Evolutionary conservation across 805 yeast genomes (phyloP).

Genomic region (Priceomyces haplophilus): DNA sequence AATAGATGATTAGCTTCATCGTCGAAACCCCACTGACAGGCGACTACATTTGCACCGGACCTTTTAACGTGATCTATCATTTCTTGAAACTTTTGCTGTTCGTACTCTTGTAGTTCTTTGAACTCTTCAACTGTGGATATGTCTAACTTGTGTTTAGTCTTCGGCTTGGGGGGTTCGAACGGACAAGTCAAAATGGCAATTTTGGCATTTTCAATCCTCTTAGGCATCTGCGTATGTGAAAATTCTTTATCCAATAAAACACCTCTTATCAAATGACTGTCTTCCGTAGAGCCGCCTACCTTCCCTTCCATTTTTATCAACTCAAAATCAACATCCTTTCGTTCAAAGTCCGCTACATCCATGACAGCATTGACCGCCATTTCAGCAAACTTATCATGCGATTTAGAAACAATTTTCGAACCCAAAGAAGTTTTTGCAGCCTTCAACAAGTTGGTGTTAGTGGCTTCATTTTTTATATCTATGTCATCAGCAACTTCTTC

Average conservation of each 20-base stretch:
- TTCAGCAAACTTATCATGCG: constrained; percentile 88
- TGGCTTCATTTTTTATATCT: constrained; percentile 45
- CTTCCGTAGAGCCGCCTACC: constrained; percentile 90
- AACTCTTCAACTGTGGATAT: constrained; percentile 93
- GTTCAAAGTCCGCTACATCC: constrained; percentile 84
- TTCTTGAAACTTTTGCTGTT: constrained; percentile 82
- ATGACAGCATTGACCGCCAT: constrained; percentile 97
- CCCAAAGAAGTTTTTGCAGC: constrained; percentile 96
- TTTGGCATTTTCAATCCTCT: constrained; percentile 69
- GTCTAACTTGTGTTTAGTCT: constrained; percentile 95
- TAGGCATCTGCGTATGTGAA: constrained; percentile 98
- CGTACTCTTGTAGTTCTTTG: constrained; percentile 84
- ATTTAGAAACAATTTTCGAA: constrained; percentile 90
- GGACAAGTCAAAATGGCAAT: constrained; percentile 97
- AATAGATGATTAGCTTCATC: constrained; percentile 96
- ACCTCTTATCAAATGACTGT: constrained; percentile 82
- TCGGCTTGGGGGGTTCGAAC: constrained; percentile 99
- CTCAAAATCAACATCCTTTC: constrained; percentile 96
- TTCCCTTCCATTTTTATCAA: constrained; percentile 92
- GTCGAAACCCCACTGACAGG: constrained; percentile 99
- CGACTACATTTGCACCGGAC: constrained; percentile 92
- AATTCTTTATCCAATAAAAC: constrained; percentile 94
- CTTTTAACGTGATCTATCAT: constrained; percentile 86
- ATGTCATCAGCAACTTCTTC: constrained; percentile 74
- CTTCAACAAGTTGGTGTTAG: constrained; percentile 62